phyloP scores from a whole-genome alignment of 1,284 basidiomycete species.

The Cutaneotrichosporon sp. region DNA sequence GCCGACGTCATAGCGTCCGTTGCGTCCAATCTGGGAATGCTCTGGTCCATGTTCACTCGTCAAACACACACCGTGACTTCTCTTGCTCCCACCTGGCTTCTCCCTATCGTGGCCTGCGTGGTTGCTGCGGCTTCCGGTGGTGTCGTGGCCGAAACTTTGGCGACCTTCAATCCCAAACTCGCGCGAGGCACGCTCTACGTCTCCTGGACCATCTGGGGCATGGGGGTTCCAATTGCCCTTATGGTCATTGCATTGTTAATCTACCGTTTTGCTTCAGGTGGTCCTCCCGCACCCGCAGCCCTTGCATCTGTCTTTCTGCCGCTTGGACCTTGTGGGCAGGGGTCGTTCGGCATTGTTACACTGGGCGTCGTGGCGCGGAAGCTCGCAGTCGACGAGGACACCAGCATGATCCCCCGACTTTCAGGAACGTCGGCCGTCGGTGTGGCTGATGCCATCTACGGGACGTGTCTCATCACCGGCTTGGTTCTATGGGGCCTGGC shows the following conservation, averaged over 20 bases:
- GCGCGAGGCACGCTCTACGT: constrained; percentile 57
- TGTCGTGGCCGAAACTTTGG: constrained; percentile 55
- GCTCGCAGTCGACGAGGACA: constrained; percentile 48
- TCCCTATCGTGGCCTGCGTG: constrained; percentile 66
- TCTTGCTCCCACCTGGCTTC: constrained; percentile 62
- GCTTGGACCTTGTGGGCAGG: constrained; percentile 57
- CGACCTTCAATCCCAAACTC: constrained; percentile 50
- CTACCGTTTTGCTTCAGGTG: constrained; percentile 49
- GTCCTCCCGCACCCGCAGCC: constrained; percentile 49
- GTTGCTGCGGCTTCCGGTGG: constrained; percentile 65
- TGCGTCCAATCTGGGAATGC: constrained; percentile 5
- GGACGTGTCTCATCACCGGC: constrained; percentile 32
- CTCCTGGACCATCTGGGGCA: constrained; percentile 50
- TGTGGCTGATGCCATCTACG: constrained; percentile 50
- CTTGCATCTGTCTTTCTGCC: constrained; percentile 61
- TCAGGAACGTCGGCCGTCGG: constrained; percentile 24
- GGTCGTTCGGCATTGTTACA: constrained; percentile 57
- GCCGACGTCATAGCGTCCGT: constrained; percentile 58
- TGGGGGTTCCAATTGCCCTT: constrained; percentile 52
- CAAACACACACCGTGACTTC: constrained; percentile 58
- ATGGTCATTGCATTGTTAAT: constrained; percentile 58
- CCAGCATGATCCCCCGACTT: constrained; percentile 33
- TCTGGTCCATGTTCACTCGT: constrained; percentile 54
- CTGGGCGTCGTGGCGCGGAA: constrained; percentile 52
- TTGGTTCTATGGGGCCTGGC: constrained; percentile 51